Percentiles rank a stretch among this genome's conserved stretches.
Conservation (phyloP, 805 yeast species). For the Saturnispora hagleri region DNA sequence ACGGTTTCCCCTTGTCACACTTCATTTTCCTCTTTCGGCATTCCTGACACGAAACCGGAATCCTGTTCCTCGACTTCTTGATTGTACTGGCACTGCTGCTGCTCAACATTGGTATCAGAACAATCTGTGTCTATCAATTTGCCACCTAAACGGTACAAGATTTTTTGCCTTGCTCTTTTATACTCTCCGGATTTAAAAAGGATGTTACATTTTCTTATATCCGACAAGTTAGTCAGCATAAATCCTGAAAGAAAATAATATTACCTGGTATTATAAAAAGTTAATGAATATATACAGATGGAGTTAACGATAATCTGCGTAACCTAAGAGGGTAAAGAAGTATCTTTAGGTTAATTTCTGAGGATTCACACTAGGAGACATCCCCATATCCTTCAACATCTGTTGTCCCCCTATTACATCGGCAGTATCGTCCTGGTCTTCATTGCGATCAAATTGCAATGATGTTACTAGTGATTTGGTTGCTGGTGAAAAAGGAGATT, state of each 20-base stretch:
- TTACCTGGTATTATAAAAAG: neutral
- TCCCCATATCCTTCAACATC: slow-evolving; percentile 1
- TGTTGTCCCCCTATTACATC: neutral
- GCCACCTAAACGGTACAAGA: neutral
- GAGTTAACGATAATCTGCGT: neutral
- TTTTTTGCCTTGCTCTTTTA: neutral
- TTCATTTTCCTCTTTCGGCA: slow-evolving; percentile 41
- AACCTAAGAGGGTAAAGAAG: neutral
- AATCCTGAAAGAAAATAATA: neutral
- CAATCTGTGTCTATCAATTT: neutral
- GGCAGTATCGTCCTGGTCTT: neutral
- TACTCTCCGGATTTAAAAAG: neutral
- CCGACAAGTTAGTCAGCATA: neutral
- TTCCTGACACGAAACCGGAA: slow-evolving; percentile 37
- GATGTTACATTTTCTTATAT: neutral
- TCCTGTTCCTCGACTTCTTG: slow-evolving; percentile 36
- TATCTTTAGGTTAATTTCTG: neutral
- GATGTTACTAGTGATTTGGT: neutral
- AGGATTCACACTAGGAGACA: neutral
- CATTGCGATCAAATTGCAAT: neutral
- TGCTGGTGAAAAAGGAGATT: neutral
- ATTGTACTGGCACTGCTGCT: slow-evolving; percentile 7
- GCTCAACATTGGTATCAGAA: neutral
- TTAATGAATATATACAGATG: neutral
- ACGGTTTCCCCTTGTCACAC: slow-evolving; percentile 33